These are phyloP conservation scores for Allomyces macrogynus DNA, from an alignment of 192 early-diverging fungal species.

Conservation along the genomic window DNA sequence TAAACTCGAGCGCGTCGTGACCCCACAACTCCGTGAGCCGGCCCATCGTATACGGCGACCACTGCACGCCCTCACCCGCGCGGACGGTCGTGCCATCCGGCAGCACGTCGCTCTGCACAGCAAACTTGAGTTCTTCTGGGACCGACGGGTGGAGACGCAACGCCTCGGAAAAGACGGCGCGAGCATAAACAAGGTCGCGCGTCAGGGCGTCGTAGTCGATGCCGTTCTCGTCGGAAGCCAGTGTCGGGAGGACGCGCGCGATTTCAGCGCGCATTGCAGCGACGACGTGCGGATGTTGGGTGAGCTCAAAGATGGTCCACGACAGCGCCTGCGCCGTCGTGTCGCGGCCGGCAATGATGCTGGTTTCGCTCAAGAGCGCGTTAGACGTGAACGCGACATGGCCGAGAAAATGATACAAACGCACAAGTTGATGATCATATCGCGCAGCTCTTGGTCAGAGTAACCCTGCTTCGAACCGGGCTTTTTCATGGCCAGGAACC, in stretches of 20 bases:
- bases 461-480: slow-evolving; percentile 10
- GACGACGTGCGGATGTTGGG: slow-evolving; percentile 16
- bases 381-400: no score
- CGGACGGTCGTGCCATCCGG: slow-evolving; percentile 34
- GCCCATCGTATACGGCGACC: slow-evolving; percentile 28
- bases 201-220: slow-evolving; percentile 10
- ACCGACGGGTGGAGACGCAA: slow-evolving; percentile 47
- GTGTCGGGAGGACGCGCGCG: neutral
- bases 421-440: slow-evolving; percentile 24
- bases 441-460: slow-evolving; percentile 16
- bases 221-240: neutral
- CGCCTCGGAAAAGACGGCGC: slow-evolving; percentile 33
- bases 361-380: neutral
- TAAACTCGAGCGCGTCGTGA: slow-evolving; percentile 32
- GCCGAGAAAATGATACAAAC: neutral
- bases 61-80: slow-evolving; percentile 26
- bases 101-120: slow-evolving; percentile 28
- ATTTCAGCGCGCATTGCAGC: slow-evolving; percentile 13
- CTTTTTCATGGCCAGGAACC: slow-evolving; percentile 20
- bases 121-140: slow-evolving; percentile 30
- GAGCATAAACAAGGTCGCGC: slow-evolving; percentile 26
- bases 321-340: slow-evolving; percentile 32
- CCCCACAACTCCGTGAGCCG: slow-evolving; percentile 37
- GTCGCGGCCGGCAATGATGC: slow-evolving; percentile 21
- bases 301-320: slow-evolving; percentile 28